Evolutionary conservation across 495 filamentous ascomycete species (phyloP).

Genomic region (Friedmanniomyces simplex): DNA sequence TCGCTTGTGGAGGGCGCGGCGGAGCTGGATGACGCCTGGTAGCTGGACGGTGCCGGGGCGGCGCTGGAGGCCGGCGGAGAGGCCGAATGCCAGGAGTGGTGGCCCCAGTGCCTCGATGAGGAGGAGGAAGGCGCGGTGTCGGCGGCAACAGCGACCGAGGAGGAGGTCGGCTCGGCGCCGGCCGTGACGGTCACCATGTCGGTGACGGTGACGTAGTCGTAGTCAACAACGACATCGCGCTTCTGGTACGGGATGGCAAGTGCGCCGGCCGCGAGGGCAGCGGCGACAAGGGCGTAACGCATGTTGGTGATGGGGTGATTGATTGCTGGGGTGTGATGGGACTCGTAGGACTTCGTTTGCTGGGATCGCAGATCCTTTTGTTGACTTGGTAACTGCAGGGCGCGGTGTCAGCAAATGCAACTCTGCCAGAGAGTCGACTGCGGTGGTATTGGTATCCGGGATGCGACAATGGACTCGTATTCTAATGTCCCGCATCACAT

Average conservation of each 20-base stretch:
- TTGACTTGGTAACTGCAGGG: not conserved
- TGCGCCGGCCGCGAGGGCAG: slow-evolving; percentile 51
- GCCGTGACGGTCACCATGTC: slow-evolving; percentile 42
- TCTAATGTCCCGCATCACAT: not conserved
- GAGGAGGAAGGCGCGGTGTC: slow-evolving; percentile 14
- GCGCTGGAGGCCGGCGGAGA: not conserved
- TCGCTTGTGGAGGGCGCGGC: slow-evolving; percentile 26
- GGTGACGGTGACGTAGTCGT: slow-evolving; percentile 49
- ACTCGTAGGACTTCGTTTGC: not conserved
- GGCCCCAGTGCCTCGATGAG: not conserved
- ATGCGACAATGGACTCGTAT: not conserved
- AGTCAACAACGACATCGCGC: slow-evolving; percentile 38
- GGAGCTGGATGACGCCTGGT: slow-evolving; percentile 21
- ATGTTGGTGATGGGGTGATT: slow-evolving; percentile 34
- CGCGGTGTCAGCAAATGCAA: not conserved
- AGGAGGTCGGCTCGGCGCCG: slow-evolving; percentile 7
- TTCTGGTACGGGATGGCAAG: slow-evolving; percentile 43
- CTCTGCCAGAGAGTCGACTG: not conserved
- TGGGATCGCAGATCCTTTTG: slow-evolving; percentile 23
- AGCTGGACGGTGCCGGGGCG: not conserved
- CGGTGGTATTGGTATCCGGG: not conserved
- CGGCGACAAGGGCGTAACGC: slow-evolving; percentile 55
- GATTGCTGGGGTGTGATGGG: slow-evolving; percentile 1
- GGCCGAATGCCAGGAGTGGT: not conserved
- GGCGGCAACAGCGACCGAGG: not conserved